These are phyloP conservation scores for Backusella australiensis DNA, from an alignment of 192 early-diverging fungal species.

Conservation along the genomic window DNA sequence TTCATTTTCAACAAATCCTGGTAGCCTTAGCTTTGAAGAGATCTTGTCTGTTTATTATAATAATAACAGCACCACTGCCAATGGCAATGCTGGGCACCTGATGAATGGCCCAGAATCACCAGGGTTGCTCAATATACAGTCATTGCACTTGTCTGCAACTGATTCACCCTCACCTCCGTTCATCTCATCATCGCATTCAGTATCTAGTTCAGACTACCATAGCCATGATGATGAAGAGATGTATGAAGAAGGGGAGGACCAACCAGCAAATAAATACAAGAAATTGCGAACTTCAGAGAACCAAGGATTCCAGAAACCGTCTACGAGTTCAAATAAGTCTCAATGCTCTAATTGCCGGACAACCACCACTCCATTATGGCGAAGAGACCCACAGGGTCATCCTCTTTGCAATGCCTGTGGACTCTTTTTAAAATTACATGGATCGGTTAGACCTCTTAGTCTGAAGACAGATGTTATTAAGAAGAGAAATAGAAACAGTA, in stretches of 20 bases:
- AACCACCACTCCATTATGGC: conserved; percentile 93
- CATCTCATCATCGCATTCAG: not conserved
- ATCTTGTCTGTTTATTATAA: conserved; percentile 33
- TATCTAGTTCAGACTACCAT: conserved; percentile 13
- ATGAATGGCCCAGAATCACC: conserved; percentile 1
- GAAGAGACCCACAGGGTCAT: conserved; percentile 83
- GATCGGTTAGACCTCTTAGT: conserved; percentile 79
- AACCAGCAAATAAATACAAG: not conserved
- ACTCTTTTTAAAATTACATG: conserved; percentile 94
- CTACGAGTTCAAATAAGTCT: not conserved
- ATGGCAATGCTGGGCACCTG: not conserved
- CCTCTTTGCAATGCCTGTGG: conserved; percentile 98
- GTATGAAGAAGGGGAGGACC: not conserved
- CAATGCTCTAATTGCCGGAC: conserved; percentile 31
- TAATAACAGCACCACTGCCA: not conserved
- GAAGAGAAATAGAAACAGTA: conserved; percentile 75
- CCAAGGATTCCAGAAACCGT: not conserved
- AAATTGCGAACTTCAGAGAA: not conserved
- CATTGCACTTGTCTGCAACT: not conserved
- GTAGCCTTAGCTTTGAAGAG: conserved; percentile 36
- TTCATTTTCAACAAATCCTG: conserved; percentile 11
- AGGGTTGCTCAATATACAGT: not conserved
- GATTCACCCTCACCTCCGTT: conserved; percentile 7
- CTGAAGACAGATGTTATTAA: conserved; percentile 91
- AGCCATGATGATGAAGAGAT: conserved; percentile 5